Evolutionary conservation across 352 stramenopile species (phyloP).

Genomic region (Phytophthora pinifolia): DNA sequence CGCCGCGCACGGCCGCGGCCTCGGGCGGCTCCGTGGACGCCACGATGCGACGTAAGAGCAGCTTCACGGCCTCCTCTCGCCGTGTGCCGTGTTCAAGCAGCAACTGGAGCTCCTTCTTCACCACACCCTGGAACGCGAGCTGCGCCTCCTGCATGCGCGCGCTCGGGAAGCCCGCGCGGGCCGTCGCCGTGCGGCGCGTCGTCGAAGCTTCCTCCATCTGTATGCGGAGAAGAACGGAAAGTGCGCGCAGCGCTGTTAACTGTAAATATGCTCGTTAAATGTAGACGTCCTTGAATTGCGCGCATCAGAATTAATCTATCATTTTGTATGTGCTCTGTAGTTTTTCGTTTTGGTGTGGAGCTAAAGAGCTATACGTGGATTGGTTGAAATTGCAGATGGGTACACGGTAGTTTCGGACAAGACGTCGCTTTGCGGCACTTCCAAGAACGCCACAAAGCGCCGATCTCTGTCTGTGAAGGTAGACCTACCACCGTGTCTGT

Average conservation of each 20-base stretch:
- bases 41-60: constrained; percentile 76
- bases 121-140: constrained; percentile 65
- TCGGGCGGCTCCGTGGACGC: constrained; percentile 61
- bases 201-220: constrained; percentile 24
- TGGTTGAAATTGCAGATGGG: too few species aligned
- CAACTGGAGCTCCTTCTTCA: constrained; percentile 80
- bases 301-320: too few species aligned
- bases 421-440: constrained; percentile 3
- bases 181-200: constrained; percentile 11
- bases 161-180: constrained; percentile 18
- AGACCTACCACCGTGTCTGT: not conserved
- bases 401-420: not conserved
- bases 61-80: constrained; percentile 73
- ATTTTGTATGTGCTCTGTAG: too few species aligned
- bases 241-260: not conserved
- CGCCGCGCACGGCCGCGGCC: constrained; percentile 58
- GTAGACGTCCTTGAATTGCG: too few species aligned
- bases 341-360: too few species aligned
- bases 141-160: constrained; percentile 68
- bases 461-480: not conserved
- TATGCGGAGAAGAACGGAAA: constrained; percentile 26
- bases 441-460: not conserved
- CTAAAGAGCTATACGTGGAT: too few species aligned
- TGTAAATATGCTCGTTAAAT: too few species aligned
- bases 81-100: constrained; percentile 53